Base-by-base conservation (phyloP, 164 flowering plant genomes). In the Umbellularia californica region DNA sequence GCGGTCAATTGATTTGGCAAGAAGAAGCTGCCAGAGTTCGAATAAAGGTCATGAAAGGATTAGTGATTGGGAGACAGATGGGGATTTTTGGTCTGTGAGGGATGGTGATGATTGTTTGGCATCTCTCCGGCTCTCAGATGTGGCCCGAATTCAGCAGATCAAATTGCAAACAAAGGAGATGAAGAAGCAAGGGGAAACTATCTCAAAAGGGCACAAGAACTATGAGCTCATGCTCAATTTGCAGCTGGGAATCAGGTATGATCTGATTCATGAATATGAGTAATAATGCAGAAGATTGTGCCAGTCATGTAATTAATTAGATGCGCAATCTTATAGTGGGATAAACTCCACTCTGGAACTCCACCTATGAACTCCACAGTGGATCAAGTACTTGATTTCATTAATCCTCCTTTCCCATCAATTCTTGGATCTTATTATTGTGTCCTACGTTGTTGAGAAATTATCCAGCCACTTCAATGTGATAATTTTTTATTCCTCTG, bases 141-240 rank as follows among this genome's bases (percentile, higher is more conserved):
- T 58, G 51, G 69, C 13, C 5, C 72, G 74, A 27, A 77, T 74
- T 27, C 88, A 67, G 71, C 76, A 93, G 35, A 28, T 67, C n/a
- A 28, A 30, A 12, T 28, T 17, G 69, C 11, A 67, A 70, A 73
- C 95, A 9, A 58, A 23, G 75, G 80, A 77, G 70, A 73, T 65
- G 33, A 91, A 85, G 81, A 85, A 70, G 77, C 95, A 88, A 75
- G 98, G 98, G 30, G 90, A 83, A 78, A 83, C 85, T 19, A 81
- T 83, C 33, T 72, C 80, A 51, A 83, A 83, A 75, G 85, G 85
- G 27, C 85, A 83, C 75, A 83, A 83, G 71, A 83, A 83, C 58
- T 83, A 83, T 75, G 85, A 83, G 17, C 83, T 83, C 30, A 83
- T 83, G 85, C 85, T 83, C 70, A 83, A 83, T 75, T 73, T 83